Percentiles rank a stretch among this genome's conserved stretches.
Conservation (phyloP, 306 rosid species). For the Lathyrus aphaca region DNA sequence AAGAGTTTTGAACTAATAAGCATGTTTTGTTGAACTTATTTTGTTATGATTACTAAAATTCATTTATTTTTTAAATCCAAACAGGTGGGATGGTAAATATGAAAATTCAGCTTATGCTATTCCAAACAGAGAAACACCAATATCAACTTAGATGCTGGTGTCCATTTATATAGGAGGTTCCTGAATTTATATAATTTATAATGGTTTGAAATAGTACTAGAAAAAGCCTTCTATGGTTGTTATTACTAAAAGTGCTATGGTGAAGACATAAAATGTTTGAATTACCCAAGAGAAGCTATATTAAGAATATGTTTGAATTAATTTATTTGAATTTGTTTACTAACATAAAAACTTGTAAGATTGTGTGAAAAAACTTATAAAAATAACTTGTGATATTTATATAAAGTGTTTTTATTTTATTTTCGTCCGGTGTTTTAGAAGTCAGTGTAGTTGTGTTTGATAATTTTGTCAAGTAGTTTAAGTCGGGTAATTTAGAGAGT, state of each 20-base stretch:
- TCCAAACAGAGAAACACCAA: conserved; percentile 20
- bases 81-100: conserved; percentile 84
- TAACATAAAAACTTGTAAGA: neutral
- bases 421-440: too few relatives aligned
- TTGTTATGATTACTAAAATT: neutral
- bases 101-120: conserved; percentile 68
- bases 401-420: too few relatives aligned
- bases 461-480: too few relatives aligned
- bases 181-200: neutral
- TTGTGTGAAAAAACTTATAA: neutral
- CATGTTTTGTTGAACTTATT: conserved; percentile 5
- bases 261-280: neutral
- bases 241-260: neutral
- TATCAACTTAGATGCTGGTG: conserved; percentile 17
- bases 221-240: neutral
- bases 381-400: too few relatives aligned
- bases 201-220: conserved; percentile 1
- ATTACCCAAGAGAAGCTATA: neutral
- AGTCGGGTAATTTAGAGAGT: too few relatives aligned
- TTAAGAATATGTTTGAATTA: neutral
- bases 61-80: conserved; percentile 18
- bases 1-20: conserved; percentile 7
- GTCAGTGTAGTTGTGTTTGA: too few relatives aligned
- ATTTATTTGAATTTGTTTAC: neutral
- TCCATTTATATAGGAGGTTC: conserved; percentile 11